Evolutionary conservation across 2,329 filamentous ascomycete species (phyloP).

Genomic region (Uncinocarpus reesii): DNA sequence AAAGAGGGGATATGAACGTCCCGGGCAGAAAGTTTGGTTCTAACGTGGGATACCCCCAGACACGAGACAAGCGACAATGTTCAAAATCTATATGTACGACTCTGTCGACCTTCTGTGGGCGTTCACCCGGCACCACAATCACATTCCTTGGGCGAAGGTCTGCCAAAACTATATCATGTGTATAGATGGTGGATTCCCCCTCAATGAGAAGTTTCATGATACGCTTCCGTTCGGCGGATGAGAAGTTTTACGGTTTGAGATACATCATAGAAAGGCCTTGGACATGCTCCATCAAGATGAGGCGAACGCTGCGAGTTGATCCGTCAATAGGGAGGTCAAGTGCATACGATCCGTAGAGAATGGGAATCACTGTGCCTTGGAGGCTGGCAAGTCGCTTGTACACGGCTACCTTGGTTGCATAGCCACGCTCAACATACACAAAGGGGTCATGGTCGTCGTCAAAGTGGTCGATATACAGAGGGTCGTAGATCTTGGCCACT

Average conservation of each 20-base stretch:
- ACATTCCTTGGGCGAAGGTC: conserved; percentile 17
- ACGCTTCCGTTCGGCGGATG: conserved; percentile 9
- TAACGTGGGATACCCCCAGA: background rate
- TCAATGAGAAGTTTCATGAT: conserved; percentile 16
- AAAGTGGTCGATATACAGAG: conserved; percentile 10
- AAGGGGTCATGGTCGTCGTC: conserved; percentile 7
- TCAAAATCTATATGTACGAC: background rate
- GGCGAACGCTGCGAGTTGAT: conserved; percentile 13
- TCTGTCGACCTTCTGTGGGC: background rate
- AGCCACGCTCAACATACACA: background rate
- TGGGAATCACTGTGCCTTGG: conserved; percentile 19
- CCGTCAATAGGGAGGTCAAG: conserved; percentile 16
- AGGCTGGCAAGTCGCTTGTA: conserved; percentile 15
- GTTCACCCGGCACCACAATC: background rate
- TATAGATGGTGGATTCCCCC: conserved; percentile 14
- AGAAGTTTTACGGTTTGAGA: conserved; percentile 10
- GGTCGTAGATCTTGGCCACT: conserved; percentile 12
- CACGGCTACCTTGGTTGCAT: conserved; percentile 4
- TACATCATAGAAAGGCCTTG: conserved; percentile 10
- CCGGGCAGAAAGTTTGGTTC: conserved; percentile 6
- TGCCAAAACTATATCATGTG: conserved; percentile 11
- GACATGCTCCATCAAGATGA: conserved; percentile 15
- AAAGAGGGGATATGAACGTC: conserved; percentile 9
- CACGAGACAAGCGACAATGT: background rate
- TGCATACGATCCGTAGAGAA: conserved; percentile 22